phyloP scores from a whole-genome alignment of 805 yeast genomes.

The Nakazawaea ishiwadae region DNA sequence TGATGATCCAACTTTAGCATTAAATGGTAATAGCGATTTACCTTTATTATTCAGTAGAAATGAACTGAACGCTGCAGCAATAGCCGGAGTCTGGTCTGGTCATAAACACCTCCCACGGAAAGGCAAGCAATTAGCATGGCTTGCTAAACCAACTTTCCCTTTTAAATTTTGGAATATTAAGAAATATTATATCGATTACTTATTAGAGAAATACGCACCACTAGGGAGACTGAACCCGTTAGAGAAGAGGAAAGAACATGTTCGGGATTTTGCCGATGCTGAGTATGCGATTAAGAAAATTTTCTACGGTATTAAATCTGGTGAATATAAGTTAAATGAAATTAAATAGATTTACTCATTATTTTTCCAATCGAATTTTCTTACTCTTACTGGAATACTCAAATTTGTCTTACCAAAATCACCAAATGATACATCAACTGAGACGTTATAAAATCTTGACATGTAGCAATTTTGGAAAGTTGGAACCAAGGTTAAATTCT shows the following conservation, averaged over 20 bases:
- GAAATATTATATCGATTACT: conserved; percentile 18
- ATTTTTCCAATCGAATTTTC: conserved; percentile 13
- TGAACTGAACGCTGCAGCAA: conserved; percentile 31
- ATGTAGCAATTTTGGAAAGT: conserved; percentile 59
- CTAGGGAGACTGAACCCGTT: conserved; percentile 21
- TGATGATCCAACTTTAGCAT: conserved; percentile 41
- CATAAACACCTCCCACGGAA: conserved; percentile 29
- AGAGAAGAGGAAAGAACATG: conserved; percentile 2
- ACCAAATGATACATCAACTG: conserved; percentile 13
- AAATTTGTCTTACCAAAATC: background rate
- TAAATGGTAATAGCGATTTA: conserved; percentile 31
- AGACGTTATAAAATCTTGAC: conserved; percentile 47
- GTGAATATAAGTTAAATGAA: background rate
- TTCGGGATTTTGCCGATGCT: background rate
- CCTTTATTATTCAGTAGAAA: background rate
- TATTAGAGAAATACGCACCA: conserved; percentile 17
- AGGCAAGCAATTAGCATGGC: conserved; percentile 33
- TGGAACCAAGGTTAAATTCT: conserved; percentile 50
- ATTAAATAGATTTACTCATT: too few relatives aligned
- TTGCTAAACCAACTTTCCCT: conserved; percentile 7
- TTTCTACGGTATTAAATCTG: background rate
- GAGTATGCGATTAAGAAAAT: background rate
- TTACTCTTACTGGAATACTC: conserved; percentile 13
- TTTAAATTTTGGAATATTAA: conserved; percentile 1
- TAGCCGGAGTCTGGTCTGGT: conserved; percentile 45